Evolutionary conservation across 2,329 filamentous ascomycete species (phyloP).

Genomic region (Cladophialophora exuberans): DNA sequence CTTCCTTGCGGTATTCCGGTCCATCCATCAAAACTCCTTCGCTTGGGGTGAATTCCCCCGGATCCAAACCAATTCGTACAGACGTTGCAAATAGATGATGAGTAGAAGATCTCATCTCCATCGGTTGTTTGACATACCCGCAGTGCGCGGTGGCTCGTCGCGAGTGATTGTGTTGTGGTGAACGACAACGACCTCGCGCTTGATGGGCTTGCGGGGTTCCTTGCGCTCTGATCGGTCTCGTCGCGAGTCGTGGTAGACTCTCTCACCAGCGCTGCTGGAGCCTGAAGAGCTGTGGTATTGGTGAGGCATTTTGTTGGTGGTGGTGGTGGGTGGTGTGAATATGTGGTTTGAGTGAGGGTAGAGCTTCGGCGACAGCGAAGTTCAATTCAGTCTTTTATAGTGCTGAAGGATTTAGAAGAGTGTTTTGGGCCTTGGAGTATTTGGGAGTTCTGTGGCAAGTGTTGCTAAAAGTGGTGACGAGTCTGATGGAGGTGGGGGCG

Average conservation of each 20-base stretch:
- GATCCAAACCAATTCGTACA: conserved; percentile 18
- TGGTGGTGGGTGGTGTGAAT: conserved; percentile 1
- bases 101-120: conserved; percentile 22
- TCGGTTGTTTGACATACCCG: conserved; percentile 27
- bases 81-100: conserved; percentile 2
- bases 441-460: conserved; percentile 18
- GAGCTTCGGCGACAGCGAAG: background rate
- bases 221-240: conserved; percentile 25
- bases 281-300: conserved; percentile 28
- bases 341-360: background rate
- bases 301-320: conserved; percentile 22
- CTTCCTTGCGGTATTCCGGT: background rate
- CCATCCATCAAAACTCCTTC: conserved; percentile 21
- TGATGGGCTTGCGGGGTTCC: conserved; percentile 24
- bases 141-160: conserved; percentile 23
- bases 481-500: conserved; percentile 28
- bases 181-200: conserved; percentile 28
- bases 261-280: conserved; percentile 27
- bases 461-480: conserved; percentile 30
- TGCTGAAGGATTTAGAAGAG: conserved; percentile 5
- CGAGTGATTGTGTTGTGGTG: conserved; percentile 27
- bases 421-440: conserved; percentile 1
- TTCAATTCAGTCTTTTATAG: conserved; percentile 1
- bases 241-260: conserved; percentile 27
- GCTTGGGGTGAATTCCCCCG: conserved; percentile 20